phyloP scores from a whole-genome alignment of 192 early-diverging fungal genomes.

The Coemansia sp. region DNA sequence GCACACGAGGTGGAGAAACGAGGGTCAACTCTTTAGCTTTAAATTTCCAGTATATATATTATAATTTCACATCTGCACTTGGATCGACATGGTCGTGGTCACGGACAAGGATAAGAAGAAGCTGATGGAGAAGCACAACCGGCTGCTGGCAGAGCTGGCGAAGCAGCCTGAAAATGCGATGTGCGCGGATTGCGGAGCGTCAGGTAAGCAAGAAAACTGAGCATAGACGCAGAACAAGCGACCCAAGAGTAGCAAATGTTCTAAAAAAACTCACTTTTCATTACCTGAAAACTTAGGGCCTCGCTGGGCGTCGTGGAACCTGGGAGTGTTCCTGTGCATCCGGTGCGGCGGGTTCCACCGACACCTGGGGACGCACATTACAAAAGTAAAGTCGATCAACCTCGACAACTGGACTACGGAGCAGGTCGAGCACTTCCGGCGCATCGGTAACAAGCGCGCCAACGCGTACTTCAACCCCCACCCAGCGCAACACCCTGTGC shows the following conservation, averaged over 20 bases:
- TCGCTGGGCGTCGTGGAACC: slow-evolving; percentile 85
- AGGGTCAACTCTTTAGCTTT: too few species aligned
- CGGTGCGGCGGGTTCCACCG: slow-evolving; percentile 81
- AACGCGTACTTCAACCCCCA: slow-evolving; percentile 70
- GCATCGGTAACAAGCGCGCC: slow-evolving; percentile 63
- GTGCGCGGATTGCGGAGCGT: slow-evolving; percentile 74
- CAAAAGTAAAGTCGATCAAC: slow-evolving; percentile 85
- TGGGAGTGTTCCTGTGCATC: slow-evolving; percentile 93
- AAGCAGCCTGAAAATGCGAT: slow-evolving; percentile 67
- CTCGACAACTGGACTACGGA: slow-evolving; percentile 88
- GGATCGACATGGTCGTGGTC: slow-evolving; percentile 31
- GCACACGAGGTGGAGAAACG: too few species aligned
- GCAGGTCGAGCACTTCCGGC: slow-evolving; percentile 65
- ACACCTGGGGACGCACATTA: slow-evolving; percentile 86
- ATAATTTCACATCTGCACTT: not conserved
- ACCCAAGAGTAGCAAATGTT: too few species aligned
- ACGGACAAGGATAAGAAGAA: slow-evolving; percentile 60
- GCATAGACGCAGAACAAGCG: too few species aligned
- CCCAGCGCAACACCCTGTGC: slow-evolving; percentile 63
- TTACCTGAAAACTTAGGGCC: too few species aligned
- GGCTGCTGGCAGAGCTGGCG: slow-evolving; percentile 63
- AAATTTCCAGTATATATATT: too few species aligned
- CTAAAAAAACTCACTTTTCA: too few species aligned
- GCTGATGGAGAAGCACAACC: slow-evolving; percentile 67
- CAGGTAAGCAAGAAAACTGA: slow-evolving; percentile 50